These are phyloP conservation scores for Kwoniella europaea DNA, from an alignment of 768 basidiomycete genomes.

Conservation along the genomic window DNA sequence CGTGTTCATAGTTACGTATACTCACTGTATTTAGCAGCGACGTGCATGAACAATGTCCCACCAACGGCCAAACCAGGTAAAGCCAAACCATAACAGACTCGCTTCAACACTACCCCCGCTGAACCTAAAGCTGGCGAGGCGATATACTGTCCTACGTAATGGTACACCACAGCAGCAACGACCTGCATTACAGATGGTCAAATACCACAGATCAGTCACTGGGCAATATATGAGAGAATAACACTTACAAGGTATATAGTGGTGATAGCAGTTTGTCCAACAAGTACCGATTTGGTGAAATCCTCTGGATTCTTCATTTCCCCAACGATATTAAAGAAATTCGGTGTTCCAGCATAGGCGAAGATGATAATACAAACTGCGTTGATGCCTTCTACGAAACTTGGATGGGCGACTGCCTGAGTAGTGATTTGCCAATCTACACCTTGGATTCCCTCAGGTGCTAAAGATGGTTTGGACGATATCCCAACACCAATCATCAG, in stretches of 20 bases:
- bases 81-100: constrained; percentile 47
- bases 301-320: constrained; percentile 58
- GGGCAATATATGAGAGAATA: no score
- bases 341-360: constrained; percentile 51
- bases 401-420: constrained; percentile 21
- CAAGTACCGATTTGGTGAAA: constrained; percentile 52
- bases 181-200: neutral
- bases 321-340: constrained; percentile 47
- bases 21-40: constrained; percentile 9
- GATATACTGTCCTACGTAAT: constrained; percentile 51
- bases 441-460: constrained; percentile 23
- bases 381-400: constrained; percentile 53
- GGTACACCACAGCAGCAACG: constrained; percentile 53
- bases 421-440: constrained; percentile 24
- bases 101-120: constrained; percentile 51
- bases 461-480: constrained; percentile 37
- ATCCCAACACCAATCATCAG: constrained; percentile 43
- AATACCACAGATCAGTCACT: no score
- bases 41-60: constrained; percentile 40
- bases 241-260: constrained; percentile 40
- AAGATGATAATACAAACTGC: constrained; percentile 55
- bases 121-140: constrained; percentile 56
- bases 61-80: constrained; percentile 43
- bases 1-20: neutral
- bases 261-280: constrained; percentile 48